Evolutionary conservation across 129 eudicot species (phyloP), one percentile per base, ranked within the genome.

Genomic region (Ambrosia trifida): DNA sequence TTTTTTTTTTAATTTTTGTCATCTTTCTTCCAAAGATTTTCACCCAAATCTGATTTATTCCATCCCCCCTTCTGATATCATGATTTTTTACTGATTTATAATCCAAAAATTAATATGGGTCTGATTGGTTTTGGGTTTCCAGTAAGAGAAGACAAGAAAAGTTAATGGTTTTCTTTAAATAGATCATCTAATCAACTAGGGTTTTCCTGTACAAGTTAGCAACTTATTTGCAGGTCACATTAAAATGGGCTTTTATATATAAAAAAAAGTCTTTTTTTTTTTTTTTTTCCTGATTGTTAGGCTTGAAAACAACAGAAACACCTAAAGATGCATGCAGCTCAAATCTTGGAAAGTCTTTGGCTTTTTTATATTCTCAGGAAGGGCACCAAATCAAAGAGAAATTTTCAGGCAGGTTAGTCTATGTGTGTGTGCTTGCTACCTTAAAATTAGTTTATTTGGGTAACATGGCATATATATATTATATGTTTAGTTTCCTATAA

Each of bases 311-410:
- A 32, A 19, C 35, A 73, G 43, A 66, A 70, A 7, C 53, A 10
- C 47, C 4, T 32, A 17, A 31, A 38, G 46, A 52, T 62, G 78
- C 45, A 74, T 74, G 53, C 44, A 64, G 24, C 38, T n/a, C 40
- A 63, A 74, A 74, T 74, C 54, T 54, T 70, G 75, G 75, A 40
- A 70, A 38, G 54, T 70, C 28, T 40, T 70, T 14, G 52, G 51
- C 75, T 70, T 70, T 70, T 70, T 38, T 52, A 19, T 70, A 38
- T 53, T 36, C 53, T 36, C 14, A 54, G 52, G 53, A 40, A 14
- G 54, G 53, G 40, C n/a, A 14, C 24, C 53, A 63, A 64, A 63
- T 64, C 30, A 64, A 63, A 63, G 62, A 20, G 41, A 74, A 36
- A 18, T 11, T 64, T 64, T 36, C 53, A 63, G 78, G 44, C 56